A percentile compares a stretch with the other conserved stretches of the same genome.
phyloP scores from a whole-genome alignment of 306 rosid genomes.

The Mimosa bimucronata region DNA sequence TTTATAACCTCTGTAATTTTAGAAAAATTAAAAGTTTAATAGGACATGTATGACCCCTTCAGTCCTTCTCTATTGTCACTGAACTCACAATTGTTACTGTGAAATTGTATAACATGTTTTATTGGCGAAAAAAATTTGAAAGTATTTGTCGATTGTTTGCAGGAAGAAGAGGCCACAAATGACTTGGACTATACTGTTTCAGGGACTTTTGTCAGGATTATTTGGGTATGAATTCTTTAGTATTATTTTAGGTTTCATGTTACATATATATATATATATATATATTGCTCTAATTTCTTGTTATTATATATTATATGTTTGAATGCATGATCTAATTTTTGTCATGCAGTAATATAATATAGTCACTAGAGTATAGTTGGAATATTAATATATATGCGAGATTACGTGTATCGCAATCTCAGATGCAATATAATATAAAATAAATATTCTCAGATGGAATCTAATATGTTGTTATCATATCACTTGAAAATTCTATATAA shows the following conservation, averaged over 20 bases:
- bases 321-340: background rate
- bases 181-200: conserved; percentile 55
- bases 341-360: background rate
- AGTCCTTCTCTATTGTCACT: too few species aligned
- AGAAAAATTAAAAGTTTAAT: too few species aligned
- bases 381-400: background rate
- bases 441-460: background rate
- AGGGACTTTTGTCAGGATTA: conserved; percentile 60
- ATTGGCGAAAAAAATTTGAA: background rate
- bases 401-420: background rate
- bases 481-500: background rate
- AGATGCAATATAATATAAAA: background rate
- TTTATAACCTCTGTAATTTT: too few species aligned
- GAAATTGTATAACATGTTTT: background rate
- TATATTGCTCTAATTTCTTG: background rate
- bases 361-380: background rate
- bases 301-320: background rate
- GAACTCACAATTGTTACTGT: background rate
- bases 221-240: conserved; percentile 53
- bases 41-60: too few species aligned
- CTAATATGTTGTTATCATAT: background rate
- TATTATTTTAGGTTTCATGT: background rate
- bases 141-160: background rate
- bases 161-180: conserved; percentile 61
- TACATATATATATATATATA: background rate